Evolutionary conservation across 352 stramenopile species (phyloP), one percentile per base, ranked within the genome.

Genomic region (Phytophthora melonis): DNA sequence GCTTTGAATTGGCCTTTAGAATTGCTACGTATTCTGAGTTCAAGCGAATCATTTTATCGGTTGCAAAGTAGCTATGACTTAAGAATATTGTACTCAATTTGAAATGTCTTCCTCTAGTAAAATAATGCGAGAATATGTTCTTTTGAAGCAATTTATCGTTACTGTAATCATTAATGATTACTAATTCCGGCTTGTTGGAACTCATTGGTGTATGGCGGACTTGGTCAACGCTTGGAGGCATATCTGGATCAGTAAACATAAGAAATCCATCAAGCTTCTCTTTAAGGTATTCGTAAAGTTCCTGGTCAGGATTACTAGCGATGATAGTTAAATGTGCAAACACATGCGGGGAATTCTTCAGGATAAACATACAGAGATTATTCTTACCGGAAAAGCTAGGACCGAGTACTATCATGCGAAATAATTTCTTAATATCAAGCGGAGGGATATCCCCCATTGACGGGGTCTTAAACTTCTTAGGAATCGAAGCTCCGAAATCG

Each of bases 361-460:
- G 13, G 13, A 47, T 47, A 18, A 47, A 47, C 39, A 7, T 18
- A 47, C 39, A 47, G 5, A 47, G 18, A 27, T 54, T 54, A 5
- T 54, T 54, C 47, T 54, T 54, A 5, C 47, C 47, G 30, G 14
- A 25, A 16, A 54, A 54, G 7, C 14, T 25, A 4, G 47, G 47
- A 25, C 47, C 16, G 23, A 54, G 47, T 5, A 54, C 47, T 7
- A 54, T n/a, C 47, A 54, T 54, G 23, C 47, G 23, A 16, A 54
- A 54, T 13, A 54, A 54, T 5, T 54, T 54, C 23, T 54, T 54
- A 54, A 30, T 54, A n/a, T 47, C 39, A 47, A 47, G 39, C 16
- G 39, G 1, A 8, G 39, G 39, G 11, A 47, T 47, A 8, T 47
- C 47, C 0, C n/a, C 47, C 47, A 30, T 54, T 5, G 18, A 5